A percentile compares a stretch with the other conserved stretches of the same genome.
Evolutionary conservation across 2,329 filamentous ascomycete species (phyloP).

Genomic region (Cryphonectria parasitica): DNA sequence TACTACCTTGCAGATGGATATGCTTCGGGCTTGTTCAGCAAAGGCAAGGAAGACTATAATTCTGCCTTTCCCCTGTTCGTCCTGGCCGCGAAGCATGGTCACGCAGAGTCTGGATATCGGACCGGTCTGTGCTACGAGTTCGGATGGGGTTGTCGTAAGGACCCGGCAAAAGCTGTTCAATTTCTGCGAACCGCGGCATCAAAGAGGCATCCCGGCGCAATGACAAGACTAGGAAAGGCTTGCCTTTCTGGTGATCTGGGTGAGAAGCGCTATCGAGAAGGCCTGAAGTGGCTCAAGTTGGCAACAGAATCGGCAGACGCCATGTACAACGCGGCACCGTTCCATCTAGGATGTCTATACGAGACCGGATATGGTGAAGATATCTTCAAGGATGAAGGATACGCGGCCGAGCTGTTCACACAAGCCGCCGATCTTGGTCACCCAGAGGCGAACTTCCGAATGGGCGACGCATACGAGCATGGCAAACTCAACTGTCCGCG

Average conservation of each 20-base stretch:
- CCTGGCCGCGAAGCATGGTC: constrained; percentile 92
- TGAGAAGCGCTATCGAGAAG: constrained; percentile 83
- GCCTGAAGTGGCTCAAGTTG: constrained; percentile 94
- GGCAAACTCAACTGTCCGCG: constrained; percentile 84
- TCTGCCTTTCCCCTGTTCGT: constrained; percentile 92
- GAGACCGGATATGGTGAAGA: constrained; percentile 94
- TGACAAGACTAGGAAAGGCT: constrained; percentile 88
- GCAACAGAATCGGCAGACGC: constrained; percentile 85
- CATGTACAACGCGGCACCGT: constrained; percentile 92
- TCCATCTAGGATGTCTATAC: constrained; percentile 85
- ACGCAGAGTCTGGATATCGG: constrained; percentile 93
- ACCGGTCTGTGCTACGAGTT: constrained; percentile 96
- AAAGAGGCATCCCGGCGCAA: constrained; percentile 93
- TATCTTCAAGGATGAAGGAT: constrained; percentile 86
- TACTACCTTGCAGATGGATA: constrained; percentile 97
- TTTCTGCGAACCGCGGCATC: constrained; percentile 89
- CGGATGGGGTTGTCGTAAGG: constrained; percentile 92
- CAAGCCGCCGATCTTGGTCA: constrained; percentile 93
- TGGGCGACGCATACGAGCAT: constrained; percentile 98
- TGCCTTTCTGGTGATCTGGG: constrained; percentile 90
- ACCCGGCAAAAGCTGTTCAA: constrained; percentile 89
- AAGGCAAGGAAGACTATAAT: constrained; percentile 89
- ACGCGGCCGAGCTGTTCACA: constrained; percentile 92
- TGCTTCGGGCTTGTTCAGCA: constrained; percentile 92
- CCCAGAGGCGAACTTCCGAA: constrained; percentile 78